Evolutionary conservation across 208 protist genomes (phyloP), one percentile per base, ranked within the genome.

Genomic region (Angomonas ambiguus): DNA sequence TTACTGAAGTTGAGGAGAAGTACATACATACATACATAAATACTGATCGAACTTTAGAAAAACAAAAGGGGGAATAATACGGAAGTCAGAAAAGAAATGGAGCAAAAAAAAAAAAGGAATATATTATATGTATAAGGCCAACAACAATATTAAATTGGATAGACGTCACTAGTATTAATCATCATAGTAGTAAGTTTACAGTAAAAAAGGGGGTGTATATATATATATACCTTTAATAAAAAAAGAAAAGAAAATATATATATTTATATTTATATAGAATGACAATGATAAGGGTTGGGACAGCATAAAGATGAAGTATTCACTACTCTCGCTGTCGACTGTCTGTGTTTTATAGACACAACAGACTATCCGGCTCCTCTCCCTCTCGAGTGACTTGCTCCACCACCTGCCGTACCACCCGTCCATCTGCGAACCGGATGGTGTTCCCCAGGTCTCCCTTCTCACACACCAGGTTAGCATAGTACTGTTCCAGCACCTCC

Each of bases 321-420:
- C 55, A 45, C 32, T 49, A 25, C 51, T 24, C 24, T 24, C 25
- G 18, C 53, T 34, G 31, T 58, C 32, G 11, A 67, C 42, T 55
- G 22, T 2, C 34, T 76, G 32, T 84, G 27, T 4, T 74, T 53
- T 49, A 83, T 16, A 45, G 16, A 16, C 38, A 69, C 25, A 95
- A 34, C 22, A 95, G 72, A 42, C 88, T 85, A 53, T 87, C 79
- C 10, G 89, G 89, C 59, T 95, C 86, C 25, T 88, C 69, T 2
- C 79, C 77, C 49, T 90, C 71, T 35, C 75, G 58, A 1, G 89
- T 85, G 3, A 91, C 65, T 53, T 82, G 49, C 28, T 74, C 70
- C n/a, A 64, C 33, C n/a, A 79, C 79, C 18, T 59, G 38, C 5
- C 30, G 48, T 38, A 92, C 32, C 13, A 80, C 8, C 0, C 31